Evolutionary conservation across 208 protist genomes (phyloP), one percentile per base, ranked within the genome.

Genomic region (Trypanosomatidae sp.): DNA sequence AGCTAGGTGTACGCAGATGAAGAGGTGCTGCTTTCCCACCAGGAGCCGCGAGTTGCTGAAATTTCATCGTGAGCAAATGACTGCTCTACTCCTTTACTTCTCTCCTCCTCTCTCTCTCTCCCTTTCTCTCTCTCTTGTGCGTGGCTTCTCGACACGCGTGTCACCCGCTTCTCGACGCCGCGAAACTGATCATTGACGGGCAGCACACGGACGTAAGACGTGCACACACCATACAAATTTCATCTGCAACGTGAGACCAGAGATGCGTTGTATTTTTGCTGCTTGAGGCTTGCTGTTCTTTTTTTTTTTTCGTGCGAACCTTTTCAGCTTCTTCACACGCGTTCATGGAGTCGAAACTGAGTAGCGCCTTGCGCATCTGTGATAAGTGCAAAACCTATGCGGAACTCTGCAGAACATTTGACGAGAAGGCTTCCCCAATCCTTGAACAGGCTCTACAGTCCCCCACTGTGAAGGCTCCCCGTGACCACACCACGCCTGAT

Each of bases 401-500:
- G 2, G 71, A 79, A 6, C 71, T 85, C 39, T 72, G 68, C 53
- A 39, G 49, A 36, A 71, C 70, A 44, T 79, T 84, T 62, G 80
- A 79, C 44, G 36, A 33, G 4, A 62, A 66, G 2, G 79, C 88
- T 28, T 66, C 83, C 30, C 85, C 82, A 6, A 28, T 88, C 17
- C 36, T 96, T n/a, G 84, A 93, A 53, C 25, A 73, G 22, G 72
- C 75, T 7, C 73, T 96, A 47, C 71, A 81, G 56, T 41, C 79
- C 1, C 76, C 84, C 3, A 74, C 91, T 15, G 68, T 75, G 36
- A 83, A 85, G 65, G 62, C 76, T 1, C 83, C 91, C 7, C 82
- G 87, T 52, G 90, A 94, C 55, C 72, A 93, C 58, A 82, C 88
- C 36, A 83, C 81, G 7, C 88, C 90, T 10, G 88, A 93, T 44